Conservation (phyloP, 2,329 filamentous ascomycete genomes). For the Cordyceps tenuipes region DNA sequence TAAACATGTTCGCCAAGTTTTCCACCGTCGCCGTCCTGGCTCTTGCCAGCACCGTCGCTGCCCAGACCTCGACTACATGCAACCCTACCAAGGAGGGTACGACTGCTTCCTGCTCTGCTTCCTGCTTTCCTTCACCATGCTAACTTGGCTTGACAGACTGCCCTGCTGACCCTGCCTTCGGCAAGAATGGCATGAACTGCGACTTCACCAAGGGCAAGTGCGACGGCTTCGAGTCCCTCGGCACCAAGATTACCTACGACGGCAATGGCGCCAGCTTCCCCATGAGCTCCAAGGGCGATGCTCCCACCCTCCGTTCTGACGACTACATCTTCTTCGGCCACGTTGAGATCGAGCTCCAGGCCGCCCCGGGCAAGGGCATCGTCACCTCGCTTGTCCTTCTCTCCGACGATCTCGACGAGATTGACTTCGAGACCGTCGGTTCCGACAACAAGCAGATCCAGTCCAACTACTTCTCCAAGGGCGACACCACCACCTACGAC, state of each 20-base stretch:
- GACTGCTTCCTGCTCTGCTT: slow-evolving; percentile 8
- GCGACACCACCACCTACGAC: slow-evolving; percentile 61
- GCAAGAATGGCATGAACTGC: slow-evolving; percentile 45
- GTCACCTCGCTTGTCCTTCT: slow-evolving; percentile 86
- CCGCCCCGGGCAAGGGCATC: slow-evolving; percentile 72
- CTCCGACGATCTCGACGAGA: slow-evolving; percentile 83
- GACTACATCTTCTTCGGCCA: slow-evolving; percentile 98
- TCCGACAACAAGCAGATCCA: slow-evolving; percentile 67
- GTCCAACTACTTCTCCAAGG: slow-evolving; percentile 78
- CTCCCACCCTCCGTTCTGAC: slow-evolving; percentile 63
- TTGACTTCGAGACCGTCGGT: slow-evolving; percentile 95
- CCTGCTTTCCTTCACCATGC: slow-evolving; percentile 5
- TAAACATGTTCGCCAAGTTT: slow-evolving; percentile 36
- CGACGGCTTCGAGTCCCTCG: slow-evolving; percentile 40
- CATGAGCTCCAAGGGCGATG: slow-evolving; percentile 59
- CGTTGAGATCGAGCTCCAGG: slow-evolving; percentile 70
- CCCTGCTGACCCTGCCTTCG: slow-evolving; percentile 68
- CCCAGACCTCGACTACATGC: slow-evolving; percentile 50
- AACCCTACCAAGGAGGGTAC: slow-evolving; percentile 45
- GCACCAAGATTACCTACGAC: slow-evolving; percentile 42
- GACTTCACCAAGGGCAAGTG: slow-evolving; percentile 73
- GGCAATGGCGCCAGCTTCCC: slow-evolving; percentile 45
- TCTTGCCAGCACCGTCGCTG: slow-evolving; percentile 42
- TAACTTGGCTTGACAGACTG: slow-evolving; percentile 43
- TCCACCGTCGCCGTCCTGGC: slow-evolving; percentile 38